Evolutionary conservation across 2,329 filamentous ascomycete genomes (phyloP), one percentile per base, ranked within the genome.

Genomic region (Cladosporium oxysporum): DNA sequence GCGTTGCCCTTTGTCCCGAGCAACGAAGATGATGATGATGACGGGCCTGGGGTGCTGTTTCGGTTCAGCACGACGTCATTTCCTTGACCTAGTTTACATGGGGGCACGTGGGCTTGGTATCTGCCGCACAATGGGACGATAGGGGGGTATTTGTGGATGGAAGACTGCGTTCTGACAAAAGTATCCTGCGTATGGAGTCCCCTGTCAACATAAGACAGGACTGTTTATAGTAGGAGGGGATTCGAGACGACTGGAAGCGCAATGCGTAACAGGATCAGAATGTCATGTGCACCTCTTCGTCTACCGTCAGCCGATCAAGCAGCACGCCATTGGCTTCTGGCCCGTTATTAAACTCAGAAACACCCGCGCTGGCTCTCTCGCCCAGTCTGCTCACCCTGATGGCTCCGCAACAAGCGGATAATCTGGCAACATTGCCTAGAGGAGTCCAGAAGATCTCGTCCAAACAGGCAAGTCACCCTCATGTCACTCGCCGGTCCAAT

Each of bases 301-400:
- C n/a, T 47, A 21, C 7, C 10, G 58, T 60, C 37, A 60, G 58
- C 58, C 21, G 26, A 14, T 33, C 37, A 23, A 33, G 58, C 10
- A 31, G 58, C 26, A 49, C 28, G 58, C 58, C 58, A 60, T 60
- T 50, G 58, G 58, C 28, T 41, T 31, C 52, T 55, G 31, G 31
- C 52, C 31, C 31, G 12, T 33, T 41, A 29, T 26, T 26, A 16
- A 26, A 23, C 49, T 53, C 28, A 21, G n/a, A 26, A 8, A 53
- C 23, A 28, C 49, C 49, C 49, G 23, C 28, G 49, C 23, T 18
- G 11, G 49, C 28, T 29, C 49, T 14, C 28, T 29, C 4, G 12
- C 6, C 28, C 49, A n/a, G 23, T 16, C 23, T 53, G 49, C n/a
- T 28, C 18, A n/a, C 41, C 41, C 41, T 21, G 10, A 47, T 23